Conservation (phyloP, 345 rosid species). For the Populus simonii region DNA sequence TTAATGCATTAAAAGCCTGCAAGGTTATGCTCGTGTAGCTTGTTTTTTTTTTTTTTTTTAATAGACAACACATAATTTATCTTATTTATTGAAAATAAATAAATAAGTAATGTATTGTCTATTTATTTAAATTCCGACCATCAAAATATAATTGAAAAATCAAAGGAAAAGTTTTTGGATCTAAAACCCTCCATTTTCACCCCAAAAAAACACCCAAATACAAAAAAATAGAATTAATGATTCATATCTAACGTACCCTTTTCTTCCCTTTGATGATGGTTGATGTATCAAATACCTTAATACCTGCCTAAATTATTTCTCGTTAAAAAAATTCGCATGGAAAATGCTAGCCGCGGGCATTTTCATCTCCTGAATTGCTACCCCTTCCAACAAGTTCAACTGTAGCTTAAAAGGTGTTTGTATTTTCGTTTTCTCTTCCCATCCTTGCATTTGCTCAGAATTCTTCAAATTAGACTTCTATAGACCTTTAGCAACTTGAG, state of each 20-base stretch:
- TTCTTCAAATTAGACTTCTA: neutral
- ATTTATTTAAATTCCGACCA: too few relatives aligned
- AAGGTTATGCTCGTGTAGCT: too few relatives aligned
- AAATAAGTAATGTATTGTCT: too few relatives aligned
- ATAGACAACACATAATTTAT: too few relatives aligned
- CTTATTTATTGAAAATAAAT: too few relatives aligned
- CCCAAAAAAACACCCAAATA: neutral
- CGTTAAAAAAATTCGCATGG: slow-evolving; percentile 4
- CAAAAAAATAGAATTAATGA: neutral
- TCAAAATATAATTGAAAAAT: too few relatives aligned
- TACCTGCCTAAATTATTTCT: neutral
- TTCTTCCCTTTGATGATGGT: neutral
- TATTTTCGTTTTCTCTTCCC: neutral
- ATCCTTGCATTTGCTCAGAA: neutral
- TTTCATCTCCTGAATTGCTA: slow-evolving; percentile 51
- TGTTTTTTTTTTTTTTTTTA: too few relatives aligned
- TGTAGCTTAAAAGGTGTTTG: slow-evolving; percentile 45
- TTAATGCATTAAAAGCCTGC: too few relatives aligned
- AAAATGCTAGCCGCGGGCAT: slow-evolving; percentile 31
- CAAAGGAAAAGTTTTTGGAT: too few relatives aligned
- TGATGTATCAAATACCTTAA: neutral
- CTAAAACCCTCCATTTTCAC: neutral
- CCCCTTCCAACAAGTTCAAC: slow-evolving; percentile 20
- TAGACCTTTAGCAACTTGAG: too few relatives aligned
- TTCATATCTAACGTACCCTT: neutral